Conservation (phyloP, 108 stramenopile species). For the Licmophora abbreviata region DNA sequence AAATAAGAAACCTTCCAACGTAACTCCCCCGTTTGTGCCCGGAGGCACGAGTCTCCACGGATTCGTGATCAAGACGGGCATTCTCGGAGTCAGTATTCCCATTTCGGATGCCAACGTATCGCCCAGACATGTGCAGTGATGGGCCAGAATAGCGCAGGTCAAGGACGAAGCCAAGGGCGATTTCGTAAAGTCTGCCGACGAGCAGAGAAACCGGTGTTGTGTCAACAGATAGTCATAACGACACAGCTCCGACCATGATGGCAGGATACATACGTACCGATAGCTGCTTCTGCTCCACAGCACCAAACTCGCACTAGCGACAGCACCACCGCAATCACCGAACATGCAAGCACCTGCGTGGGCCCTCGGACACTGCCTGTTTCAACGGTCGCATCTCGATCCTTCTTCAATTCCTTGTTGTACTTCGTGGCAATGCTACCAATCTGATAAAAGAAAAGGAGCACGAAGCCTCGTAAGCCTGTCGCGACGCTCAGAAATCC, state of each 20-base stretch:
- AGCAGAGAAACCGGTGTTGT: not conserved
- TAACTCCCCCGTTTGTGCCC: conserved; percentile 81
- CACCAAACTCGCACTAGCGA: conserved; percentile 40
- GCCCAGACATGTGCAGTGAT: conserved; percentile 72
- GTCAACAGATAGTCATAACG: not conserved
- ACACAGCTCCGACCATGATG: not conserved
- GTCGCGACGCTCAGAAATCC: conserved; percentile 55
- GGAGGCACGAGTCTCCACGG: conserved; percentile 53
- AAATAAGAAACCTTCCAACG: conserved; percentile 41
- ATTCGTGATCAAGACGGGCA: conserved; percentile 57
- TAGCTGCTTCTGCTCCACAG: conserved; percentile 48
- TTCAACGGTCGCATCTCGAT: conserved; percentile 36
- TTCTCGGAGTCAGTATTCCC: conserved; percentile 49
- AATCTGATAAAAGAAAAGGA: conserved; percentile 72
- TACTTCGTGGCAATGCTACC: conserved; percentile 72
- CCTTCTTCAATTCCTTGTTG: conserved; percentile 33
- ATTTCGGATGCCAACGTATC: conserved; percentile 82
- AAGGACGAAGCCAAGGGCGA: conserved; percentile 28
- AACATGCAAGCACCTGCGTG: conserved; percentile 65
- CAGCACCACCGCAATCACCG: conserved; percentile 39
- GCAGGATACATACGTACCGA: conserved; percentile 15
- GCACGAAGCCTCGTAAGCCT: conserved; percentile 55
- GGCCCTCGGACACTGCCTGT: conserved; percentile 43
- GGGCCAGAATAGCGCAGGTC: conserved; percentile 59
- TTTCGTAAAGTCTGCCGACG: conserved; percentile 1